Conservation (phyloP, 73 alveolate species). For the Tetrahymena borealis region DNA sequence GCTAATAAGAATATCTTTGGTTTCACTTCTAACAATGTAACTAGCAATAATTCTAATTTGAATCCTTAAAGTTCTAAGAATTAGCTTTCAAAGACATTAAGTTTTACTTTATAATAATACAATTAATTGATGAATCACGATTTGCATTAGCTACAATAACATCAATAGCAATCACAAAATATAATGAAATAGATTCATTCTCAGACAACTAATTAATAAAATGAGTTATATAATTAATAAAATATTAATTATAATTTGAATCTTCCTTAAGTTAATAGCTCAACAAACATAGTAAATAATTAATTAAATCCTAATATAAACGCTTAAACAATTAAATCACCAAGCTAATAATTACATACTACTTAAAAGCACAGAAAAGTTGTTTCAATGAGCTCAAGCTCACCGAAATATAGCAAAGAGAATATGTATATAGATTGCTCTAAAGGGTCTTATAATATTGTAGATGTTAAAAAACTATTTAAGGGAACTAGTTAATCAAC, state of each 20-base stretch:
- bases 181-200: neutral
- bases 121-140: neutral
- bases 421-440: neutral
- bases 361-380: neutral
- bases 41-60: neutral
- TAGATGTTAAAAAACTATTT: neutral
- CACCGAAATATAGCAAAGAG: neutral
- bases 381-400: neutral
- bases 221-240: neutral
- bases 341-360: neutral
- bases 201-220: neutral
- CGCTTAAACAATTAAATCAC: neutral
- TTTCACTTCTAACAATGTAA: neutral
- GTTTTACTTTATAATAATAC: neutral
- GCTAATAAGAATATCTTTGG: neutral
- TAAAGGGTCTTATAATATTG: neutral
- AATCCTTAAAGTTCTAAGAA: neutral
- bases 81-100: neutral
- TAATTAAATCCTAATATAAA: too few relatives aligned
- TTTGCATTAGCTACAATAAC: neutral
- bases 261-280: too few relatives aligned
- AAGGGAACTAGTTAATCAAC: neutral
- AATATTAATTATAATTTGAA: neutral
- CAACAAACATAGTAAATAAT: too few relatives aligned
- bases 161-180: neutral